Percentiles rank a stretch among this genome's conserved stretches.
Evolutionary conservation across 257 asterid genomes (phyloP).

Genomic region (Fraxinus americana): DNA sequence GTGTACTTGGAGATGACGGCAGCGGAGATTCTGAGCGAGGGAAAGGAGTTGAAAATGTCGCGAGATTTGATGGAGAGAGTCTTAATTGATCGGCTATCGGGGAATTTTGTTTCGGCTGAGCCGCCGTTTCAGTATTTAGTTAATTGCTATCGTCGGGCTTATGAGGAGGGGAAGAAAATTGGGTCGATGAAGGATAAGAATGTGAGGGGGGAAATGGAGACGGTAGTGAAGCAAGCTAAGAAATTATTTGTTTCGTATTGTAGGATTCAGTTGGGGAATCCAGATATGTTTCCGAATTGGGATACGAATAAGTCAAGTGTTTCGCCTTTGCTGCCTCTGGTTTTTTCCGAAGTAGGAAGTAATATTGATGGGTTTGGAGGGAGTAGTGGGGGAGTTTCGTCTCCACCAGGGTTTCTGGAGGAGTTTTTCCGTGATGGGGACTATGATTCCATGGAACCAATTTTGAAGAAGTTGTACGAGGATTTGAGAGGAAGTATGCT

Average conservation of each 20-base stretch:
- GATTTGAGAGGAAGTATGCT: slow-evolving; percentile 89
- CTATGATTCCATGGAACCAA: slow-evolving; percentile 76
- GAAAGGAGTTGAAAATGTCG: slow-evolving; percentile 63
- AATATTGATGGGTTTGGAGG: slow-evolving; percentile 69
- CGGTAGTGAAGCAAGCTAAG: slow-evolving; percentile 69
- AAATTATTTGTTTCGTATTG: slow-evolving; percentile 70
- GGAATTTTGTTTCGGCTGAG: slow-evolving; percentile 62
- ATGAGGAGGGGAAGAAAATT: slow-evolving; percentile 79
- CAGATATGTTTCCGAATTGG: slow-evolving; percentile 78
- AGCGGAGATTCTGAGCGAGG: slow-evolving; percentile 87
- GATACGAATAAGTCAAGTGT: slow-evolving; percentile 39
- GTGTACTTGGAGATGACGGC: slow-evolving; percentile 81
- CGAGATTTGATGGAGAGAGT: slow-evolving; percentile 84
- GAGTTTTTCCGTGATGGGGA: slow-evolving; percentile 83
- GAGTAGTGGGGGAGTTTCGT: slow-evolving; percentile 43
- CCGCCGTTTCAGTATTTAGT: slow-evolving; percentile 74
- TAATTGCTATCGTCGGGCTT: slow-evolving; percentile 74
- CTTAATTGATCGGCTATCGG: slow-evolving; percentile 80
- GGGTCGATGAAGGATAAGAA: slow-evolving; percentile 70
- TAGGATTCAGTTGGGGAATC: slow-evolving; percentile 77
- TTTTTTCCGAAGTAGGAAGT: slow-evolving; percentile 71
- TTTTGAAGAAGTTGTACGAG: slow-evolving; percentile 82
- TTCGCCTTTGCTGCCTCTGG: slow-evolving; percentile 70
- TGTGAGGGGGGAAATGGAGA: slow-evolving; percentile 67
- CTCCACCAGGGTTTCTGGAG: slow-evolving; percentile 76